Evolutionary conservation across 495 filamentous ascomycete genomes (phyloP), one percentile per base, ranked within the genome.

Genomic region (Filosporella fistucella): DNA sequence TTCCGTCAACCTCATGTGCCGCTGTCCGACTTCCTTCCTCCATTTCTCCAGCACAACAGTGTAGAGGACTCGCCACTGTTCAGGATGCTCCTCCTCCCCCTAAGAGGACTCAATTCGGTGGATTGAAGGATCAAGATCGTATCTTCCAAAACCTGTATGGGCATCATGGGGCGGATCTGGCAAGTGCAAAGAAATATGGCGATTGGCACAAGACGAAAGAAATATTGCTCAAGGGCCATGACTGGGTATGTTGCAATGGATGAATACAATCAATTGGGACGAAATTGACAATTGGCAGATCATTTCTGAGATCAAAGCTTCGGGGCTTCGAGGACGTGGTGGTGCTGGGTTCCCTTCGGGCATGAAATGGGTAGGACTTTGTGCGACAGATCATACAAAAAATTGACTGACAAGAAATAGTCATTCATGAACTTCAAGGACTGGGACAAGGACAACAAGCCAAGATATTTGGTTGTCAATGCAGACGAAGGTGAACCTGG

Each of bases 371-470:
- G 91, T 96, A 78, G 65, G 71, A 62, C 16, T 13, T 34, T 39
- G 16, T n/a, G 16, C 16, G 3, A 35, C 3, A 10, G 10, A 14
- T 1, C 0, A 21, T 41, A 28, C 18, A 23, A 17, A n/a, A 5
- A 24, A 23, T 12, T 35, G 14, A 24, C 52, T 59, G 26, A 55
- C 46, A 23, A 3, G 12, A 29, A 8, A 21, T 58, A 96, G 91
- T 96, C 89, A 40, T 98, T 98, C 76, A 98, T 98, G 93, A 98
- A 97, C 74, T 88, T 89, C 79, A 95, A 96, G 70, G 94, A 88
- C 66, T 98, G 93, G 94, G 90, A 97, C 58, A 95, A 96, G 75
- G 94, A 96, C 63, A 89, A 76, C 45, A 91, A 94, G 66, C 94
- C 94, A 49, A 82, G 93, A 47, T 98, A 98, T 60, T 76, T 98